A percentile compares a stretch with the other conserved stretches of the same genome.
Conservation (phyloP, 371 early-diverging fungal genomes). For the Actinomucor elegans region DNA sequence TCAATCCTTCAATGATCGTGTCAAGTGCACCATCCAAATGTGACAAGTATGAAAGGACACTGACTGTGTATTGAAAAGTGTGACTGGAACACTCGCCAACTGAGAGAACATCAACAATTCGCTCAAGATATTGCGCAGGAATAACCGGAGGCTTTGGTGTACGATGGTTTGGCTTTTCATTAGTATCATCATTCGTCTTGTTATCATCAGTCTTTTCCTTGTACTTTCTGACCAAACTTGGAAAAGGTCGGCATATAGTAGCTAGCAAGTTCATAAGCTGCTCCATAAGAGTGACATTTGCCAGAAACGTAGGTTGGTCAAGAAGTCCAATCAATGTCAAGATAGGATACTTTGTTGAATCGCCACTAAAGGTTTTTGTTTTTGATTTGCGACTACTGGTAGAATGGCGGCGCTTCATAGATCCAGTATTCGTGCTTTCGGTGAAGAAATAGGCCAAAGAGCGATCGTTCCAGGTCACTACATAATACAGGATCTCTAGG, state of each 20-base stretch:
- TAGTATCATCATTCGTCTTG: neutral
- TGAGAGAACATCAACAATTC: slow-evolving; percentile 87
- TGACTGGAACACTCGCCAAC: slow-evolving; percentile 90
- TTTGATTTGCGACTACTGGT: slow-evolving; percentile 20
- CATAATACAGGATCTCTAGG: slow-evolving; percentile 78
- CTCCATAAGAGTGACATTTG: slow-evolving; percentile 82
- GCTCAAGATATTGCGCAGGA: slow-evolving; percentile 72
- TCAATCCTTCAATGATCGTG: slow-evolving; percentile 78
- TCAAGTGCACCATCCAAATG: slow-evolving; percentile 69
- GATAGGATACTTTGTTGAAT: slow-evolving; percentile 63
- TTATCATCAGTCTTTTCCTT: slow-evolving; percentile 44
- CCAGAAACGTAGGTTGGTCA: slow-evolving; percentile 77
- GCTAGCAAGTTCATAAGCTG: slow-evolving; percentile 86
- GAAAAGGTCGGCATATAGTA: slow-evolving; percentile 72
- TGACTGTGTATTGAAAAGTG: slow-evolving; percentile 91
- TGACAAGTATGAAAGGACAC: slow-evolving; percentile 87
- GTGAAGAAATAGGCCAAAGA: slow-evolving; percentile 71
- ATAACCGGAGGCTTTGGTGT: slow-evolving; percentile 67
- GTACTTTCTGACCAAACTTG: slow-evolving; percentile 54
- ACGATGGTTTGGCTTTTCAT: neutral
- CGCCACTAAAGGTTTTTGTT: neutral
- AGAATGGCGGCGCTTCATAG: slow-evolving; percentile 1
- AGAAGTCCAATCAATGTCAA: slow-evolving; percentile 82
- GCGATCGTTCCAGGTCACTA: slow-evolving; percentile 67
- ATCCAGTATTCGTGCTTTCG: slow-evolving; percentile 61